These are phyloP conservation scores for Botrytis elliptica DNA, from an alignment of 2,329 filamentous ascomycete genomes.

Conservation along the genomic window DNA sequence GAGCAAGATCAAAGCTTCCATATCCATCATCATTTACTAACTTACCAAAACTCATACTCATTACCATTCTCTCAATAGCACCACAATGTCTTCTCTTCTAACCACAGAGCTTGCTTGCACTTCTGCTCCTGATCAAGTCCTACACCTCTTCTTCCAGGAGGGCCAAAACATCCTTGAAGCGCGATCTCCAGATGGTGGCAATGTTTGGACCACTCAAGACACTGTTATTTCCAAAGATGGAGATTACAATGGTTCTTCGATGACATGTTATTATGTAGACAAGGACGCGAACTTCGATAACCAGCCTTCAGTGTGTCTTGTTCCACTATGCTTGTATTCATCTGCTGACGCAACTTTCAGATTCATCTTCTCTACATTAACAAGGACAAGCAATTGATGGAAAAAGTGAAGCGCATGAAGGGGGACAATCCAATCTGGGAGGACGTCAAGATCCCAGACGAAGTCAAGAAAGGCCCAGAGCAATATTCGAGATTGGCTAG, in stretches of 20 bases:
- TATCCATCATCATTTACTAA: not conserved
- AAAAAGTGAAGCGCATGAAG: constrained; percentile 16
- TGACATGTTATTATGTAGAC: constrained; percentile 17
- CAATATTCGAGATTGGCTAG: constrained; percentile 13
- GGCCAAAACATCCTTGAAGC: constrained; percentile 8
- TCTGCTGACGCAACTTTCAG: not conserved
- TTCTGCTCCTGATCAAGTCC: constrained; percentile 3
- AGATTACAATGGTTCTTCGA: constrained; percentile 1
- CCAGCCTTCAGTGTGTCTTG: not conserved
- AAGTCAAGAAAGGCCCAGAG: constrained; percentile 13
- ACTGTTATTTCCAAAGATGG: constrained; percentile 17
- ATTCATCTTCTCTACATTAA: constrained; percentile 20
- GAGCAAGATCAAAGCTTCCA: not conserved
- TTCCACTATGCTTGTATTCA: not conserved
- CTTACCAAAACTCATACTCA: not conserved
- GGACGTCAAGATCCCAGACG: constrained; percentile 1
- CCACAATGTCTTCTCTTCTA: constrained; percentile 15
- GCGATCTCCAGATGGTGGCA: constrained; percentile 15
- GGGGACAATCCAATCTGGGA: constrained; percentile 15
- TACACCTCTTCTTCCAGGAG: constrained; percentile 16
- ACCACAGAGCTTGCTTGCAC: constrained; percentile 9
- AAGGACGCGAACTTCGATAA: constrained; percentile 12
- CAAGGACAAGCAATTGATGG: not conserved
- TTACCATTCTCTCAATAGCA: not conserved
- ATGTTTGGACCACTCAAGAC: constrained; percentile 11